These are phyloP conservation scores for Yamadazyma takamatsuzukensis DNA, from an alignment of 805 yeast species.

Conservation along the genomic window DNA sequence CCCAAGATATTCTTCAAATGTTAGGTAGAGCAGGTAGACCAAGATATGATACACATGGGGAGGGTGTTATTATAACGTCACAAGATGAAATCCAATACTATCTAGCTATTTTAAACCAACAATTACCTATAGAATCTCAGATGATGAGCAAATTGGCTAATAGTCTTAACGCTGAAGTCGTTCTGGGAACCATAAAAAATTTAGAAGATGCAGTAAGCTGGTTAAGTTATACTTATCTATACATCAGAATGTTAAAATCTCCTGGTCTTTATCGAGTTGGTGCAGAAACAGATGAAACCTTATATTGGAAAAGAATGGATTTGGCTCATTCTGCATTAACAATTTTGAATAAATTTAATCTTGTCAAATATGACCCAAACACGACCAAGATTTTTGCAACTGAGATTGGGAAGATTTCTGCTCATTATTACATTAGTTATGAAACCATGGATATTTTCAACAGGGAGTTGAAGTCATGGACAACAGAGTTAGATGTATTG, in stretches of 20 bases:
- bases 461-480: constrained; percentile 58
- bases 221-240: constrained; percentile 77
- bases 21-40: constrained; percentile 99
- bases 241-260: constrained; percentile 69
- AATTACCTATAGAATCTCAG: constrained; percentile 89
- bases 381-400: constrained; percentile 43
- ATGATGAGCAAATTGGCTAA: constrained; percentile 69
- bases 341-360: constrained; percentile 50
- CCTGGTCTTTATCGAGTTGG: constrained; percentile 78
- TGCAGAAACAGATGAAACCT: constrained; percentile 47
- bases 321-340: constrained; percentile 74
- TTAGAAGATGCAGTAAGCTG: constrained; percentile 72
- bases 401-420: constrained; percentile 78
- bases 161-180: constrained; percentile 82
- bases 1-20: constrained; percentile 95
- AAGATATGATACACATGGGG: constrained; percentile 86
- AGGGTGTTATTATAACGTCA: constrained; percentile 87
- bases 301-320: constrained; percentile 57
- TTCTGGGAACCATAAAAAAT: constrained; percentile 58
- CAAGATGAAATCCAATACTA: constrained; percentile 85
- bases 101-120: constrained; percentile 85
- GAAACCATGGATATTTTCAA: constrained; percentile 69
- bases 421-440: constrained; percentile 79
- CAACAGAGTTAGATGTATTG: constrained; percentile 69
- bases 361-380: constrained; percentile 54